Evolutionary conservation across 1,139 yeast genomes (phyloP), one percentile per base, ranked within the genome.

Genomic region (Wickerhamomyces sp.): DNA sequence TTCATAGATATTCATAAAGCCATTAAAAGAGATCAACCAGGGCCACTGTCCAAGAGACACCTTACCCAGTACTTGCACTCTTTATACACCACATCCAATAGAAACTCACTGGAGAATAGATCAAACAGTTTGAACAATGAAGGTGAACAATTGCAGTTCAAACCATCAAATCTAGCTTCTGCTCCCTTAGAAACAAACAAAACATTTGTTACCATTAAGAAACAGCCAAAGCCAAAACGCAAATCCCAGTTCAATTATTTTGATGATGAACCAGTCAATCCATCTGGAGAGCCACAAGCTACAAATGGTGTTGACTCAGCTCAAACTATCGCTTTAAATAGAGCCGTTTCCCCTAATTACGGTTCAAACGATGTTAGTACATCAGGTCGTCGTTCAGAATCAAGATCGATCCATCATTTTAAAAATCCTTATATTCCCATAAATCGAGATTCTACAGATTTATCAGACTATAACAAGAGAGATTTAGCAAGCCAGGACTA

Each of bases 1-100:
- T 91, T 86, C 61, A 78, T 91, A 49, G 97, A 90, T 66, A 87
- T 91, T 52, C 90, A 89, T 65, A 86, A 86, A 55, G 86, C 88
- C 56, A 89, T 90, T 60, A 85, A 84, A 62, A 75, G 96, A 58
- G 76, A 78, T 33, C 81, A 81, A 53, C 96, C 96, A 1, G 95
- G 95, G 3, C 96, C 96, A 1, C 71, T 89, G 51, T 75, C 87
- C 15, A 85, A 84, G 61, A 72, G 90, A 56, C 82, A 84, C 58
- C 73, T 84, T 54, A 77, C 89, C 6, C 74, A 82, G 10, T 84
- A 84, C 60, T 69, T 84, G 57, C 91, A 84, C 62, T 73, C 76
- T 41, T 64, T 84, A 45, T 65, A 64, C 51, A 58, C 60, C 14
- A 43, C 46, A 4, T 45, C 53, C 2, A 53, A 51, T 38, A 48